phyloP scores from a whole-genome alignment of 108 stramenopile genomes.

The Stephanodiscus triporus region DNA sequence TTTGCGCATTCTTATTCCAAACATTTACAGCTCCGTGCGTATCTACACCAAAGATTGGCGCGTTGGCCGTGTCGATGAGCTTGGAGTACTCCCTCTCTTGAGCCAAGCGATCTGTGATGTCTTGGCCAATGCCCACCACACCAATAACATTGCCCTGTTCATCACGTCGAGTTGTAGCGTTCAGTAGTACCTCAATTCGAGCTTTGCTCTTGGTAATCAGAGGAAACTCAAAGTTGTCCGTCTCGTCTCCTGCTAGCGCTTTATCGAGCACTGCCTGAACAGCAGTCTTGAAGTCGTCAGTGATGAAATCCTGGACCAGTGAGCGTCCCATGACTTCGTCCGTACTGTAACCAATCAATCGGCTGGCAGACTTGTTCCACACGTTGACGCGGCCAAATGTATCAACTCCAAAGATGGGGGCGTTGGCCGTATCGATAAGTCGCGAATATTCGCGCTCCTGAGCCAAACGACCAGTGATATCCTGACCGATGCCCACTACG shows the following conservation, averaged over 20 bases:
- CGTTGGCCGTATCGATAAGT: too few species aligned
- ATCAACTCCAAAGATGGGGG: too few species aligned
- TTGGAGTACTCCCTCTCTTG: slow-evolving; percentile 44
- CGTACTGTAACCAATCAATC: too few species aligned
- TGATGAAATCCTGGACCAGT: too few species aligned
- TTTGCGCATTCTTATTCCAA: slow-evolving; percentile 26
- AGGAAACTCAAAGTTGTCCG: slow-evolving; percentile 61
- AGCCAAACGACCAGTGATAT: too few species aligned
- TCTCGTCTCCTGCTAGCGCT: slow-evolving; percentile 60
- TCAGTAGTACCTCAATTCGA: slow-evolving; percentile 50
- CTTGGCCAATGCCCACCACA: slow-evolving; percentile 66
- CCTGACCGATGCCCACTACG: too few species aligned
- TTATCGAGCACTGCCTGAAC: too few species aligned
- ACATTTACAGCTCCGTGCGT: slow-evolving; percentile 49
- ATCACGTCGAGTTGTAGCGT: slow-evolving; percentile 57
- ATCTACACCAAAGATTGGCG: slow-evolving; percentile 82
- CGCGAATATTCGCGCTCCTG: too few species aligned
- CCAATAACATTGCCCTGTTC: slow-evolving; percentile 50
- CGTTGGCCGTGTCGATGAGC: slow-evolving; percentile 75
- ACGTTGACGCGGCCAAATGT: too few species aligned
- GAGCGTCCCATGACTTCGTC: too few species aligned
- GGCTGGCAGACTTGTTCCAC: too few species aligned
- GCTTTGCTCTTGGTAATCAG: slow-evolving; percentile 45
- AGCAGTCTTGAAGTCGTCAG: too few species aligned
- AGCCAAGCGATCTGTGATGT: slow-evolving; percentile 49